Evolutionary conservation across 176 grass and related monocot genomes (phyloP).

Genomic region (Tillandsia fasciculata): DNA sequence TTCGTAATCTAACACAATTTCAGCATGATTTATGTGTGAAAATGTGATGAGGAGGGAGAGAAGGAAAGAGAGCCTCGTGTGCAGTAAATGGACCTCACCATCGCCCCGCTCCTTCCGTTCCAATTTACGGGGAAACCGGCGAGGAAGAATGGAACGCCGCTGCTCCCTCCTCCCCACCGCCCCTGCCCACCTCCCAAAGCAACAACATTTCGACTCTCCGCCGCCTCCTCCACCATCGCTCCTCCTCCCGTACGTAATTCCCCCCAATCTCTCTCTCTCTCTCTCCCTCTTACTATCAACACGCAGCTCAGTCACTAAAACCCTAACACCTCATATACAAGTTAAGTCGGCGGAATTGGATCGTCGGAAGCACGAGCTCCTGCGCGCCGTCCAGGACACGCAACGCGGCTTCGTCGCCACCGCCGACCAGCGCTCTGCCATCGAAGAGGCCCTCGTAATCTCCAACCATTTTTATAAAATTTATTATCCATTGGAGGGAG

Average conservation of each 20-base stretch:
- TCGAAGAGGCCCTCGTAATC: constrained; percentile 73
- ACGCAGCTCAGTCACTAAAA: background rate
- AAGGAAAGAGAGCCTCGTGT: too few relatives aligned
- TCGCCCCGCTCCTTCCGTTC: constrained; percentile 13
- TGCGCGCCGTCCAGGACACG: constrained; percentile 70
- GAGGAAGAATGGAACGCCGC: background rate
- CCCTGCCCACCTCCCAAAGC: background rate
- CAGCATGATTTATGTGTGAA: too few relatives aligned
- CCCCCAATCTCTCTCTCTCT: constrained; percentile 7
- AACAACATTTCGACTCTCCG: background rate
- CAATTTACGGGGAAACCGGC: background rate
- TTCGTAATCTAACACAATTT: too few relatives aligned
- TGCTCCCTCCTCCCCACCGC: background rate
- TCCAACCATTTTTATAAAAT: background rate
- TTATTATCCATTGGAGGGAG: background rate
- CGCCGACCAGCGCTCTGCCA: constrained; percentile 65
- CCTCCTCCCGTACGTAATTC: background rate
- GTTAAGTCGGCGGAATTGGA: constrained; percentile 44
- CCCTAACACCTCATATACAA: background rate
- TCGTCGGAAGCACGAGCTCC: constrained; percentile 59
- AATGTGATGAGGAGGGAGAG: too few relatives aligned
- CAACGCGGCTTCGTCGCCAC: constrained; percentile 47
- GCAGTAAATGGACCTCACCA: constrained; percentile 31
- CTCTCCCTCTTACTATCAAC: constrained; percentile 15
- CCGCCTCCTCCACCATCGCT: background rate